Evolutionary conservation across 1,284 basidiomycete genomes (phyloP).

Genomic region (Rhizoctonia solani): DNA sequence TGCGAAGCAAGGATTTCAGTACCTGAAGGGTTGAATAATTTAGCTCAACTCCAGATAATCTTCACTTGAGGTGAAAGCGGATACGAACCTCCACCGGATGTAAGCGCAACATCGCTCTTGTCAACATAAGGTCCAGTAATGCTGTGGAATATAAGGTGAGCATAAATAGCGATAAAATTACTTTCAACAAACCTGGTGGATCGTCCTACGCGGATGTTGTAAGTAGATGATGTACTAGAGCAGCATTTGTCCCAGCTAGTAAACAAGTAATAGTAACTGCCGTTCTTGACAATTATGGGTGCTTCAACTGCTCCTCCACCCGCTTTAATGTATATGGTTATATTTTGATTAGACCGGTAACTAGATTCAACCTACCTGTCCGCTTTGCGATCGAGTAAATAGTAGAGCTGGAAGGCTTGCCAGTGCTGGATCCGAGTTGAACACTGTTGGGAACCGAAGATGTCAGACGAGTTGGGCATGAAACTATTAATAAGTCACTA

Average conservation of each 20-base stretch:
- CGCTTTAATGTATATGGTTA: background rate
- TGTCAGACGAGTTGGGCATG: background rate
- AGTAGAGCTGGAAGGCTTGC: constrained; percentile 49
- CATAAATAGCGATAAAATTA: background rate
- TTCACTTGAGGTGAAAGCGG: background rate
- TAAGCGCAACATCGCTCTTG: constrained; percentile 52
- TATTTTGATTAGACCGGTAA: background rate
- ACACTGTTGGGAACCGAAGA: constrained; percentile 2
- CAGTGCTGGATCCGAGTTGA: constrained; percentile 48
- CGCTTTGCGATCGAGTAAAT: constrained; percentile 55
- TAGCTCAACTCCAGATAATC: constrained; percentile 17
- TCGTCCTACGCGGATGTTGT: constrained; percentile 62
- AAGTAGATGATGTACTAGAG: constrained; percentile 56
- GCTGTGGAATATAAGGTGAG: constrained; percentile 39
- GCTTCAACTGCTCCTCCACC: constrained; percentile 41
- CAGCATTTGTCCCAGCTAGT: constrained; percentile 63
- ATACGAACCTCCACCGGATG: constrained; percentile 52
- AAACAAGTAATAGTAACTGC: constrained; percentile 60
- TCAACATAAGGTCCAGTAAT: constrained; percentile 56
- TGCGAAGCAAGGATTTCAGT: constrained; percentile 57
- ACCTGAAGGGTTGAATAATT: constrained; percentile 39
- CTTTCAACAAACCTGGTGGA: constrained; percentile 48
- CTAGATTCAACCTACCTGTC: constrained; percentile 41
- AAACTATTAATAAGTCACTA: constrained; percentile 46
- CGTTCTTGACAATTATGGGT: constrained; percentile 50